Evolutionary conservation across 2,329 filamentous ascomycete species (phyloP).

Genomic region (Thelonectria discophora): DNA sequence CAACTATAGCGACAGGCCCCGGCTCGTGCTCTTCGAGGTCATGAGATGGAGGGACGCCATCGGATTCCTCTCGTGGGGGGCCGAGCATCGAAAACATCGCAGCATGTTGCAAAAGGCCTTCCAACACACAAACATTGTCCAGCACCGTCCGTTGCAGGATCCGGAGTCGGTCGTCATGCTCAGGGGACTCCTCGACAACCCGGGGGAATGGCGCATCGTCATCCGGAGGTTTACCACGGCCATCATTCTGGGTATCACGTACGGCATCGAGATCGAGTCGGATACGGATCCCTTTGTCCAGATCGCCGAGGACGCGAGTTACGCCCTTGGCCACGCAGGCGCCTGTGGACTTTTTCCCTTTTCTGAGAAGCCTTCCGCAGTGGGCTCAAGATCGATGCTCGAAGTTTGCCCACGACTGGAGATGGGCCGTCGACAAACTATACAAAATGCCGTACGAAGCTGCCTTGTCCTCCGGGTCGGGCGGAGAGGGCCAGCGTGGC

Average conservation of each 20-base stretch:
- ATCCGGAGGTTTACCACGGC: conserved; percentile 52
- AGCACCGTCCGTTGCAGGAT: conserved; percentile 48
- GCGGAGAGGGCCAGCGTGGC: conserved; percentile 43
- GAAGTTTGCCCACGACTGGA: conserved; percentile 43
- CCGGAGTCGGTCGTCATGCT: conserved; percentile 45
- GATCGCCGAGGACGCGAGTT: conserved; percentile 46
- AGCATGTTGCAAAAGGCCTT: conserved; percentile 56
- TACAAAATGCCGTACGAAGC: conserved; percentile 56
- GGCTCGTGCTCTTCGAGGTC: conserved; percentile 54
- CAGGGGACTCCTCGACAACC: conserved; percentile 43
- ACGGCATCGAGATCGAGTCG: conserved; percentile 51
- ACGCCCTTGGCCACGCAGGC: conserved; percentile 43
- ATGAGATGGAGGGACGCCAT: conserved; percentile 59
- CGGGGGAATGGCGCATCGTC: conserved; percentile 49
- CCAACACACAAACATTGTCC: conserved; percentile 48
- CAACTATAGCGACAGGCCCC: conserved; percentile 56
- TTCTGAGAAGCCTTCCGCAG: conserved; percentile 53
- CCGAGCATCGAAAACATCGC: conserved; percentile 55
- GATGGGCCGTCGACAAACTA: conserved; percentile 49
- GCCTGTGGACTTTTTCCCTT: conserved; percentile 59
- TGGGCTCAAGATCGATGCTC: conserved; percentile 46
- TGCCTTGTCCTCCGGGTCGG: conserved; percentile 38
- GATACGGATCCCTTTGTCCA: conserved; percentile 53
- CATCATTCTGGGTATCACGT: conserved; percentile 54
- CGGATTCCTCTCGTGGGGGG: conserved; percentile 54